Percentiles rank a stretch among this genome's conserved stretches.
Conservation (phyloP, 1,139 yeast species). For the Magnusiomyces sp. region DNA sequence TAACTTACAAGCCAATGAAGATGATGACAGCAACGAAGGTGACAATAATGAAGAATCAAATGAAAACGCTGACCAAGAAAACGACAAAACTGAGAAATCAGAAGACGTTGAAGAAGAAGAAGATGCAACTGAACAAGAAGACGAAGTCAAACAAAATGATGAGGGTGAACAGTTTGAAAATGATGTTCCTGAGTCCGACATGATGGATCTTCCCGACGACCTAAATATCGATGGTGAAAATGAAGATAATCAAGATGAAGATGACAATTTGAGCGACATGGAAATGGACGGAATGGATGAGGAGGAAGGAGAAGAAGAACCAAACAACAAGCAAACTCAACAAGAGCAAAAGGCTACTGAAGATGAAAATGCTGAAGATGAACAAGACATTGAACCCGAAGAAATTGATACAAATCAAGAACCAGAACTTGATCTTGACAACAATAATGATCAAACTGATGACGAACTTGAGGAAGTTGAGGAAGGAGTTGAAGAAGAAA, state of each 20-base stretch:
- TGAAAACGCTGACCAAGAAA: constrained; percentile 22
- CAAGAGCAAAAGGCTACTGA: constrained; percentile 26
- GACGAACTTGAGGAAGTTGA: constrained; percentile 33
- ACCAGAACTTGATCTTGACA: constrained; percentile 65
- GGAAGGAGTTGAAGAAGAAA: constrained; percentile 24
- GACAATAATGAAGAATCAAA: constrained; percentile 23
- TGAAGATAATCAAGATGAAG: constrained; percentile 28
- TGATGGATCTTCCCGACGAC: constrained; percentile 80
- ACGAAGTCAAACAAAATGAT: constrained; percentile 49
- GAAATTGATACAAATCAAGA: constrained; percentile 68
- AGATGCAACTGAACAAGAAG: constrained; percentile 35
- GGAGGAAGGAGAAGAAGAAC: constrained; percentile 40
- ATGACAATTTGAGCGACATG: constrained; percentile 29
- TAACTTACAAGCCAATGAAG: constrained; percentile 58
- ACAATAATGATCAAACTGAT: constrained; percentile 60
- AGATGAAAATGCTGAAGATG: constrained; percentile 27
- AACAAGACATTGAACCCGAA: constrained; percentile 59
- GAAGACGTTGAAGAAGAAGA: constrained; percentile 34
- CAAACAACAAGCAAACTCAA: constrained; percentile 26
- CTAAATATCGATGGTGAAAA: constrained; percentile 69
- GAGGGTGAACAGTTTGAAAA: constrained; percentile 56
- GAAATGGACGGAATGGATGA: constrained; percentile 31
- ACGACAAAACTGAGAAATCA: constrained; percentile 16
- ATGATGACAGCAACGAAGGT: constrained; percentile 62
- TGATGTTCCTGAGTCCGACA: constrained; percentile 70